These are phyloP conservation scores for Lophiotrema nucula DNA, from an alignment of 495 filamentous ascomycete species.

Conservation along the genomic window DNA sequence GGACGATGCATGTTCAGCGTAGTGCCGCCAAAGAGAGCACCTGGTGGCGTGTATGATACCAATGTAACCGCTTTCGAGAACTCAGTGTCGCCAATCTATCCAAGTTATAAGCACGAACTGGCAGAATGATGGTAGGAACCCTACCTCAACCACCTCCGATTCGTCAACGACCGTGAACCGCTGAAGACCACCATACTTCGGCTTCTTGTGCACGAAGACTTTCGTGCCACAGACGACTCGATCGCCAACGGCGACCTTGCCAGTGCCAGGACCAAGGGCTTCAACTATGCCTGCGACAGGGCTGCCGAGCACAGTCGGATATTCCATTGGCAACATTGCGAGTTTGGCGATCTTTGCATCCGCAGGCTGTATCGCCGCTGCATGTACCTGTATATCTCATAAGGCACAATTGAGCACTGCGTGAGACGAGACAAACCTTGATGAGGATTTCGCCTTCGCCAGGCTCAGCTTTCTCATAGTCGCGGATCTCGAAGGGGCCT, in stretches of 20 bases:
- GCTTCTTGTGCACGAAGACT: constrained; percentile 18
- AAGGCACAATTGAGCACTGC: not conserved
- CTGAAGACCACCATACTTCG: constrained; percentile 15
- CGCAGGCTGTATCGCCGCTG: constrained; percentile 11
- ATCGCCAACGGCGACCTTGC: constrained; percentile 11
- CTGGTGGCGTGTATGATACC: constrained; percentile 15
- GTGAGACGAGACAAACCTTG: not conserved
- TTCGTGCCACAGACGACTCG: constrained; percentile 10
- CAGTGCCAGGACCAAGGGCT: constrained; percentile 1
- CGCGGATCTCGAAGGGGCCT: constrained; percentile 5
- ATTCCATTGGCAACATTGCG: constrained; percentile 6
- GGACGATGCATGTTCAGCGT: constrained; percentile 14
- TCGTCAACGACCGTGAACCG: constrained; percentile 9
- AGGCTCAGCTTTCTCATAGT: constrained; percentile 4
- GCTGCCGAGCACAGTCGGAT: constrained; percentile 7
- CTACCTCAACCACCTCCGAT: constrained; percentile 9
- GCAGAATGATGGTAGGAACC: not conserved
- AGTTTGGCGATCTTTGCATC: constrained; percentile 16
- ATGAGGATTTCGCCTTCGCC: constrained; percentile 10
- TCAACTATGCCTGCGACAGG: constrained; percentile 11
- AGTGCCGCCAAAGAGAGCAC: constrained; percentile 6
- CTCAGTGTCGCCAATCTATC: constrained; percentile 8
- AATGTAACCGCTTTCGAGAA: constrained; percentile 10
- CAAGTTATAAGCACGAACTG: not conserved
- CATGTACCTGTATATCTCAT: not conserved